phyloP scores from a whole-genome alignment of 352 stramenopile species.

The Phytophthora podocarpi region DNA sequence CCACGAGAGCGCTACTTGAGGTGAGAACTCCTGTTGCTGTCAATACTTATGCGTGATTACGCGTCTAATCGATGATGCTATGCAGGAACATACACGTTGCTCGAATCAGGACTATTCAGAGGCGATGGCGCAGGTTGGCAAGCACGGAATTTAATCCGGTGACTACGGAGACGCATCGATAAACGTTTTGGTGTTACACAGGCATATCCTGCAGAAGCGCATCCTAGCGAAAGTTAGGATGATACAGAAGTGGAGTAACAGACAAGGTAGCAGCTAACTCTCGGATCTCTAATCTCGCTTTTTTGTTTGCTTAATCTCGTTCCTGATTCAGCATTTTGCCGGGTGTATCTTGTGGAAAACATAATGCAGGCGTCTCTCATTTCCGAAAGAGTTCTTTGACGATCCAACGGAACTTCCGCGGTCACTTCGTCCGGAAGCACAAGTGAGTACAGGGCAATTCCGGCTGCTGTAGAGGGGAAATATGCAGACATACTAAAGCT shows the following conservation, averaged over 20 bases:
- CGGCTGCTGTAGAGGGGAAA: too few relatives aligned
- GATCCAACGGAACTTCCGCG: conserved; percentile 57
- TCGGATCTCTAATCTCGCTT: too few relatives aligned
- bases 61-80: too few relatives aligned
- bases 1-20: conserved; percentile 39
- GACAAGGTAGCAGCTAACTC: too few relatives aligned
- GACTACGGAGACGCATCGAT: too few relatives aligned
- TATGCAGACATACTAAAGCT: too few relatives aligned
- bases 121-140: conserved; percentile 20
- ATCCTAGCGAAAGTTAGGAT: conserved; percentile 20
- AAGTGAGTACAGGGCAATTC: conserved; percentile 7
- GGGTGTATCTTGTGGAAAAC: too few relatives aligned
- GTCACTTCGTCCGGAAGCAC: conserved; percentile 40
- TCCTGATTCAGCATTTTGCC: too few relatives aligned
- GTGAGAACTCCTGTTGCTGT: conserved; percentile 17
- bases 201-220: conserved; percentile 18
- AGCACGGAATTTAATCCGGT: too few relatives aligned
- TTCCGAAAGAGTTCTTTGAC: conserved; percentile 40
- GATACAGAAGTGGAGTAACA: conserved; percentile 36
- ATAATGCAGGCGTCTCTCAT: conserved; percentile 15
- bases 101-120: conserved; percentile 19
- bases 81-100: conserved; percentile 13
- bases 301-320: too few relatives aligned
- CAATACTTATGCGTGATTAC: too few relatives aligned
- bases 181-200: not conserved